A percentile compares a stretch with the other conserved stretches of the same genome.
Conservation (phyloP, 1,284 basidiomycete species). For the Ceratobasidium sp. region DNA sequence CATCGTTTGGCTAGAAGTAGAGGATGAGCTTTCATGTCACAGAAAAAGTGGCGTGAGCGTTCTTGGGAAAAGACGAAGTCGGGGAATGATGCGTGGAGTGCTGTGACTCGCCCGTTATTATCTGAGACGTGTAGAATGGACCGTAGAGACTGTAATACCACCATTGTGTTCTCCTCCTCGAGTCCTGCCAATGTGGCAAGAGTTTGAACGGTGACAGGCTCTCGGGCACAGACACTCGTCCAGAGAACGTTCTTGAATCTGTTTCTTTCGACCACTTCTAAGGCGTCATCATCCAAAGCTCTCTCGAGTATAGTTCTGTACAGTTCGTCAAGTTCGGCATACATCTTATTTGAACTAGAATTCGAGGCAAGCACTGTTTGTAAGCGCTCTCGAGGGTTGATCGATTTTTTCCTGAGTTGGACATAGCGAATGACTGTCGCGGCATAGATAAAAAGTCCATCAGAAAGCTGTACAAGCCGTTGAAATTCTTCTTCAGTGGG, state of each 20-base stretch:
- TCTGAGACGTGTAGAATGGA: neutral
- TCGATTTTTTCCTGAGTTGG: neutral
- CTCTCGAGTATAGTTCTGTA: neutral
- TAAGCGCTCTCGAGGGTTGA: neutral
- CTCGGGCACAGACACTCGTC: neutral
- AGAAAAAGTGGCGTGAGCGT: neutral
- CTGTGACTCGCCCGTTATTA: neutral
- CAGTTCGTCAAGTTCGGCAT: neutral
- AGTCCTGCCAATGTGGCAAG: neutral
- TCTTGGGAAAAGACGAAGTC: neutral
- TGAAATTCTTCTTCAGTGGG: conserved; percentile 1
- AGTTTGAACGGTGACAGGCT: neutral
- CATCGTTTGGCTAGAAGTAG: neutral
- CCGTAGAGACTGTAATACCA: neutral
- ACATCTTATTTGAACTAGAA: neutral
- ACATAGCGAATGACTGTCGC: conserved; percentile 15
- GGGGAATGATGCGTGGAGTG: neutral
- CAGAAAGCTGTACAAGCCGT: conserved; percentile 1
- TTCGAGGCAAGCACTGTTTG: neutral
- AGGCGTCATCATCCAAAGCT: neutral
- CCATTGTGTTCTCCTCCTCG: neutral
- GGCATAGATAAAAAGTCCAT: conserved; percentile 33
- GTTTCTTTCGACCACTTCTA: neutral
- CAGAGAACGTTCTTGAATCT: neutral
- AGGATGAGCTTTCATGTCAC: neutral